Percentiles rank a stretch among this genome's conserved stretches.
Conservation (phyloP, 148 eudicot species). For the Dysphania ambrosioides region DNA sequence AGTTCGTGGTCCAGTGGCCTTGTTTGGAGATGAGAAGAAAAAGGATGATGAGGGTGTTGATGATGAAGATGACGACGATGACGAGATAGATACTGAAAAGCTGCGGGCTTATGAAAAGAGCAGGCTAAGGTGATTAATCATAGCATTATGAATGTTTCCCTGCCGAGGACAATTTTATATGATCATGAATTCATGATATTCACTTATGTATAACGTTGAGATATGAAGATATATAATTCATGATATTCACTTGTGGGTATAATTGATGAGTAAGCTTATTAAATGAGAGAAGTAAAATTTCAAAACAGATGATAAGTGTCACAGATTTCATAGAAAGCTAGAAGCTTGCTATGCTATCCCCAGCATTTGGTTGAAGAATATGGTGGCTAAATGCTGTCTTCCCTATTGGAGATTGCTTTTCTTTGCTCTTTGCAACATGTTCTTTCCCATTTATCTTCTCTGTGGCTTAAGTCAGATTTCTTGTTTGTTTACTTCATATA, state of each 20-base stretch:
- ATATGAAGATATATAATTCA: background rate
- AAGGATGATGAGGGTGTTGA: conserved; percentile 35
- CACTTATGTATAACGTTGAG: background rate
- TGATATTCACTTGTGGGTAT: background rate
- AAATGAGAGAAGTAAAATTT: background rate
- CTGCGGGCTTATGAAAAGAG: conserved; percentile 90
- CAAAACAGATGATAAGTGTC: background rate
- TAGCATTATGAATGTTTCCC: background rate
- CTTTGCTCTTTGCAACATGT: background rate
- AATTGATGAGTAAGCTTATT: background rate
- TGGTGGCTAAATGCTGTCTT: background rate
- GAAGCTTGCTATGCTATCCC: background rate
- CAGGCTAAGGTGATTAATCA: conserved; percentile 58
- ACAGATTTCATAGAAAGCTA: background rate
- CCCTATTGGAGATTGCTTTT: background rate
- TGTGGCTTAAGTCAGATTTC: background rate
- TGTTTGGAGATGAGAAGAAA: conserved; percentile 59
- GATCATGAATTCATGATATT: background rate
- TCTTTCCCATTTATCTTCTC: background rate
- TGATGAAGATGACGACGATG: conserved; percentile 33
- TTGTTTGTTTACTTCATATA: background rate
- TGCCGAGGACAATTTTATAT: background rate
- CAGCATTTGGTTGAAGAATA: background rate
- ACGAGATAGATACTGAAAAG: conserved; percentile 64
- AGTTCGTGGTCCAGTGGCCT: conserved; percentile 73